Base-by-base conservation (phyloP, 73 alveolate species). In the Blepharisma japonicum region DNA sequence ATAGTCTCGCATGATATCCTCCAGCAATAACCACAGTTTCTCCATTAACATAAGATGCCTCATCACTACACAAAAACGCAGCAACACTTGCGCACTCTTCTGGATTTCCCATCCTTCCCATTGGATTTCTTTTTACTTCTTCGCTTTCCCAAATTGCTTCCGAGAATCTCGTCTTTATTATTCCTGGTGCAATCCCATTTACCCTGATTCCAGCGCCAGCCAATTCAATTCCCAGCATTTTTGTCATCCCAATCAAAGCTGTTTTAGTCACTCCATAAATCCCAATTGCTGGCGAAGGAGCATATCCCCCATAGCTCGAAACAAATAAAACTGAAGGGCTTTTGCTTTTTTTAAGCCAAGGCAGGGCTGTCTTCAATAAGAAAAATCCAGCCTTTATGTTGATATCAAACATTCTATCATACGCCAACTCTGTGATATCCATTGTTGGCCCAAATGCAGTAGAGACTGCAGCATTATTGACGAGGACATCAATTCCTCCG, bases 141-240 rank as follows among this genome's bases (percentile, higher is more conserved):
- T 72, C 83, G 6, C 82, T 81, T 61, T 85, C 89, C 85, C 87
- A 80, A 47, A 85, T 54, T 8, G 89, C 88, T 50, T 71, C 78
- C 23, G 91, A 55, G 78, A 91, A 91, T 71, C 88, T 86, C 27
- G 98, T 94, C 82, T 86, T 89, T 61, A 94, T 90, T 55, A 94
- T 83, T 14, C 97, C 98, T 25, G 98, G 98, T 49, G 96, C 90
- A 39, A 93, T 61, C 18, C 94, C 87, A 66, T 94, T 94, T n/a
- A 94, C 96, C 55, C 98, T 86, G 46, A 94, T 87, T 7, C 85
- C 91, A 77, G 23, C 7, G 6, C 48, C 68, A 39, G 68, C 81
- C 42, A 92, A 66, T 46, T 91, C 97, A 50, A 67, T 68, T 9
- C 91, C 70, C 7, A 94, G 80, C 67, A 85, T 56, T 27, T 86